A percentile compares a stretch with the other conserved stretches of the same genome.
Evolutionary conservation across 768 basidiomycete species (phyloP).

Genomic region (Rhizopogon roseolus): DNA sequence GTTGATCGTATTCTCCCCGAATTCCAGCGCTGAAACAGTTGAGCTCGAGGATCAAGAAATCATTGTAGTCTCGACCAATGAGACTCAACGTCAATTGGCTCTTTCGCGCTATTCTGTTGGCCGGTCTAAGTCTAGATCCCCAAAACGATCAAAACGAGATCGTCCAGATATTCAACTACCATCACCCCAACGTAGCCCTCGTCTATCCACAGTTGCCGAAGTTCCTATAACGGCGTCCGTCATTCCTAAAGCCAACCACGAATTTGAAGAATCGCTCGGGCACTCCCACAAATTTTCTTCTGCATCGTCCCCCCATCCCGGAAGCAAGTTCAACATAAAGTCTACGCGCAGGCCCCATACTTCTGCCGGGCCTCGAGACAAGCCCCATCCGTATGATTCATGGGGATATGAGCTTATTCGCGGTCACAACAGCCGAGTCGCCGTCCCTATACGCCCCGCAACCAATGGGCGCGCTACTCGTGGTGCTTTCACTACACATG

Average conservation of each 20-base stretch:
- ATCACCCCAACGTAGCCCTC: constrained; percentile 36
- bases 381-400: constrained; percentile 27
- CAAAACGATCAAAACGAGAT: constrained; percentile 38
- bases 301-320: constrained; percentile 25
- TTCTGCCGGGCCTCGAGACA: constrained; percentile 67
- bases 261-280: constrained; percentile 5
- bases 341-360: constrained; percentile 60
- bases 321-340: constrained; percentile 24
- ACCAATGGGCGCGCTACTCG: constrained; percentile 9
- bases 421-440: constrained; percentile 10
- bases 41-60: constrained; percentile 70
- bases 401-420: constrained; percentile 9
- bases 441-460: constrained; percentile 18
- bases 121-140: constrained; percentile 56
- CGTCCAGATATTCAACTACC: constrained; percentile 24
- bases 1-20: constrained; percentile 40
- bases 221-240: constrained; percentile 5
- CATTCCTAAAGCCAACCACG: constrained; percentile 1
- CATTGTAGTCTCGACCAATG: constrained; percentile 63
- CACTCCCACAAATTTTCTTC: constrained; percentile 25
- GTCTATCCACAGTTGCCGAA: constrained; percentile 4
- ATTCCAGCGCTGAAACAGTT: constrained; percentile 54
- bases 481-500: constrained; percentile 15
- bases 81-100: constrained; percentile 62
- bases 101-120: constrained; percentile 46